Conservation (phyloP, 2,329 filamentous ascomycete species). For the Trichoderma aggressivum region DNA sequence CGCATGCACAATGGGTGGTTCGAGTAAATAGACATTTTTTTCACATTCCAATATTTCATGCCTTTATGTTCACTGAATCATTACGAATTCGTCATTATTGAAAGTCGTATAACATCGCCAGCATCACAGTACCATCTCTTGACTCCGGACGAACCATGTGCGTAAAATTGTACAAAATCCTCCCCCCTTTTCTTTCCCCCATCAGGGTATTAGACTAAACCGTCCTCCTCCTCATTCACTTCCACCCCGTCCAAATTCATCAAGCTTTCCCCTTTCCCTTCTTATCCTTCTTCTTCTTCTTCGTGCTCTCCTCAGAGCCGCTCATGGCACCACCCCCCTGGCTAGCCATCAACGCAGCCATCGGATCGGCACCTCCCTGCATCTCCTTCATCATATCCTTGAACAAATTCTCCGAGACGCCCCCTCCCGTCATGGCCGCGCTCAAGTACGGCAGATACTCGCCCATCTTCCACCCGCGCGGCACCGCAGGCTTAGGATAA, state of each 20-base stretch:
- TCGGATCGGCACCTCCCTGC: conserved; percentile 50
- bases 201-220: not conserved
- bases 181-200: not conserved
- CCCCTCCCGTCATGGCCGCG: conserved; percentile 85
- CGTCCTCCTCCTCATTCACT: not conserved
- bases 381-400: conserved; percentile 98
- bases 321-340: conserved; percentile 30
- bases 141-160: not conserved
- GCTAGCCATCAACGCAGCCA: conserved; percentile 43
- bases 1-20: not conserved
- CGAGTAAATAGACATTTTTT: not conserved
- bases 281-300: conserved; percentile 49
- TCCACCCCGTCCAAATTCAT: not conserved
- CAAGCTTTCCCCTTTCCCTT: conserved; percentile 42
- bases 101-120: not conserved
- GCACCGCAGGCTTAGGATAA: conserved; percentile 70
- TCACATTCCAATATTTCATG: not conserved
- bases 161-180: not conserved
- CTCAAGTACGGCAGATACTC: conserved; percentile 82
- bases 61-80: not conserved
- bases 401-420: conserved; percentile 89
- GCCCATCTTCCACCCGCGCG: conserved; percentile 87
- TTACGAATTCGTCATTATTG: not conserved
- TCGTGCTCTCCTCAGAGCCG: conserved; percentile 22
- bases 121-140: not conserved